A percentile compares a stretch with the other conserved stretches of the same genome.
phyloP scores from a whole-genome alignment of 2,329 filamentous ascomycete species.

The Claviceps arundinis region DNA sequence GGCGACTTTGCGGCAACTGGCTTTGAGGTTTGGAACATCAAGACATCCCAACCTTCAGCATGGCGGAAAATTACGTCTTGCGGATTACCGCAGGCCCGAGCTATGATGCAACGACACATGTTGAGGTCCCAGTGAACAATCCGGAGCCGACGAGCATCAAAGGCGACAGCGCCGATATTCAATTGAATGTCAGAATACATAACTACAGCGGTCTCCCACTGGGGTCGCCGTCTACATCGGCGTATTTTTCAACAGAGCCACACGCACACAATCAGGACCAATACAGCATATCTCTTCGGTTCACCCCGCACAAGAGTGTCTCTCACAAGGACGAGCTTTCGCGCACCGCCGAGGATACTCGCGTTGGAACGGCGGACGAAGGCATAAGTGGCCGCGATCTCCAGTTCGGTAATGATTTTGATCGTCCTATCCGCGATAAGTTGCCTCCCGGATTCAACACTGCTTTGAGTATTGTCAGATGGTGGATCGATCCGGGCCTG shows the following conservation, averaged over 20 bases:
- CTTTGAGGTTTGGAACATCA: neutral
- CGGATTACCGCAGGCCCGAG: conserved; percentile 67
- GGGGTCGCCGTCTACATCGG: conserved; percentile 52
- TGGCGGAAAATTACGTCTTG: conserved; percentile 65
- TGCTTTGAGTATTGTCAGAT: conserved; percentile 74
- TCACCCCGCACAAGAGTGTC: conserved; percentile 49
- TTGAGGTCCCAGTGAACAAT: conserved; percentile 63
- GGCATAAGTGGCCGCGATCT: conserved; percentile 58
- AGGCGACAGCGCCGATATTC: conserved; percentile 48
- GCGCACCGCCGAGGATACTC: neutral
- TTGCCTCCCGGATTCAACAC: conserved; percentile 78
- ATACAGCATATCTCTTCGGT: conserved; percentile 71
- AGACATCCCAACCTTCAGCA: conserved; percentile 12
- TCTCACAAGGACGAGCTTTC: conserved; percentile 2
- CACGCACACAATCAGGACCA: conserved; percentile 59
- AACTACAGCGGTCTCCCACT: conserved; percentile 57
- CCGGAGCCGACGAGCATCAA: conserved; percentile 48
- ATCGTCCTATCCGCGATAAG: conserved; percentile 73
- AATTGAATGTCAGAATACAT: conserved; percentile 62
- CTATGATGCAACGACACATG: conserved; percentile 62
- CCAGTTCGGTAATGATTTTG: conserved; percentile 92
- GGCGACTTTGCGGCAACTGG: neutral
- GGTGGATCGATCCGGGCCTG: conserved; percentile 81
- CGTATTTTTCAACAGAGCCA: conserved; percentile 62
- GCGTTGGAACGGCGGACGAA: conserved; percentile 11